Base-by-base conservation (phyloP, 2,329 filamentous ascomycete genomes). In the Cladorrhinum sp. region DNA sequence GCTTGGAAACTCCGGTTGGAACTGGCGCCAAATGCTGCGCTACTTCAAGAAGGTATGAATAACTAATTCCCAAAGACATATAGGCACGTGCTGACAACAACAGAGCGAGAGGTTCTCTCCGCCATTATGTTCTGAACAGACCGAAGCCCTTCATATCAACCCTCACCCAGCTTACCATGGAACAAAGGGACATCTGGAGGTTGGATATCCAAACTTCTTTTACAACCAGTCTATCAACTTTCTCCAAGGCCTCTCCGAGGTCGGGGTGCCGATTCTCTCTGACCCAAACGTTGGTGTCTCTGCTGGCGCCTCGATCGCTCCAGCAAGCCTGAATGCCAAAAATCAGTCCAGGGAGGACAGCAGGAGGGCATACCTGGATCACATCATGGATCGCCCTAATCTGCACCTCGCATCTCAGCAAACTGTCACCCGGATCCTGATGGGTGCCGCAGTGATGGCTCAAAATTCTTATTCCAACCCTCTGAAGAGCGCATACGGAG, bases 261-360 rank as follows among this genome's bases (percentile, higher is more conserved):
- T 78, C 23, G 75, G 75, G 16, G 68, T 78, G 52, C 71, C 72
- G 13, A 60, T 70, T 9, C 66, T 73, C 16, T 65, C 69, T 25
- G 75, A 78, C 27, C 68, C 71, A 9, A 77, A 77, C 57, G 69
- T 70, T 12, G 77, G 76, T 1, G 68, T 71, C 23, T 67, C 70
- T 10, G 71, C 70, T 16, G 77, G 77, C 10, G 71, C 70, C 16
- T 72, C 71, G 62, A 65, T 77, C 4, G 68, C 73, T 24, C 75
- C 77, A 1, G 73, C 73, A 45, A 77, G 71, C 61, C 73, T 78
- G 56, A 66, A 65, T n/a, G 70, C 71, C 2, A 62, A 66, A 16
- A 77, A 76, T 50, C 76, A 77, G 63, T 77, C 76, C 9, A 72
- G 77, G 29, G 72, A 70, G 2, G 74, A 78, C 64, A 74, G 73